Evolutionary conservation across 2,329 filamentous ascomycete genomes (phyloP), one percentile per base, ranked within the genome.

Genomic region (Aspergillus latus): DNA sequence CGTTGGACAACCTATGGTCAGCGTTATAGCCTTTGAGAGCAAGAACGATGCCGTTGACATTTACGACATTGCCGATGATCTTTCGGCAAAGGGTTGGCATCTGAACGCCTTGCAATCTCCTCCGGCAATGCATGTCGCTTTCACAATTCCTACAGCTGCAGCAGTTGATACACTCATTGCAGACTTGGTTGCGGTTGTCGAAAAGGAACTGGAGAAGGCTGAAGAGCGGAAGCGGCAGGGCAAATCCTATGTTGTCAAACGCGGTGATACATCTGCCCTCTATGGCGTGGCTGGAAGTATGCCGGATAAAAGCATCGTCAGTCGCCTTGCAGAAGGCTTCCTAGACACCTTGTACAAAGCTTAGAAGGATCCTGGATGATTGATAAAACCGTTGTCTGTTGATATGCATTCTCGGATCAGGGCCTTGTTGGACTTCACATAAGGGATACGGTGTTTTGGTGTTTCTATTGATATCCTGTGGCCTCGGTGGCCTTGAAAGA

Each of bases 231-330:
- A 85, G 58, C 69, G 68, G n/a, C 71, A 86, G 73, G 87, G 85
- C 36, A 85, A 86, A 71, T 68, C 69, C 10, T 75, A 74, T 50
- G 70, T 75, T 5, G 77, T 76, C 52, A 81, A 82, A 61, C 80
- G 79, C 5, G 85, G 77, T 2, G 90, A 96, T 71, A 86, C 90
- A 11, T 90, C 91, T 1, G 92, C 92, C 4, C 77, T 99, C 60
- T 99, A 99, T 74, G 94, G 94, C 53, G 92, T 99, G 56, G 94
- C 94, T 0, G 94, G 94, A 5, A 95, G 90, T 68, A 76, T 99
- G 73, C 94, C 94, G 1, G 95, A 99, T 72, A 97, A 97, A 83
- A 91, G 89, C 64, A 88, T 99, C 34, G 92, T 99, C 32, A 90
- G 90, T 62, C 90, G 96, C 66, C 76, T 99, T 70, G 93, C 92